Evolutionary conservation across 306 rosid genomes (phyloP).

Genomic region (Rosa lucieae): DNA sequence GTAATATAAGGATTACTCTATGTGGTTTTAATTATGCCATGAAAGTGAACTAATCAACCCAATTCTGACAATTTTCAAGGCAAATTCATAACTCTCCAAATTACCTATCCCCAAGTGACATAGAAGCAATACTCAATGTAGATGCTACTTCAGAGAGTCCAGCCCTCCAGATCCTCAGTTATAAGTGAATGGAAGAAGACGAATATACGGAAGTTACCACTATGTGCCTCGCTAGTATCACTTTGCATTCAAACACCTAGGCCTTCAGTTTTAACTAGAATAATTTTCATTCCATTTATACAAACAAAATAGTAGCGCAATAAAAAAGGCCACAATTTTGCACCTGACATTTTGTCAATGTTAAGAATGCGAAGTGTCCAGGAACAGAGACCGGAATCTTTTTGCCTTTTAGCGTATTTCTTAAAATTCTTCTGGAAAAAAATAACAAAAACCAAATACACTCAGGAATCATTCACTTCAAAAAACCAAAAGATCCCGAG

Average conservation of each 20-base stretch:
- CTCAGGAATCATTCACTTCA: background rate
- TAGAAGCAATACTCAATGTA: background rate
- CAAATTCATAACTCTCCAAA: background rate
- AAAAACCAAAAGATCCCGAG: background rate
- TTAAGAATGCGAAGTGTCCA: background rate
- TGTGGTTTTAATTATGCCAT: background rate
- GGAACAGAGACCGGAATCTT: slow-evolving; percentile 2
- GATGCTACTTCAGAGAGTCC: background rate
- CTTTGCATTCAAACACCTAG: background rate
- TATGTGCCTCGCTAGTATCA: background rate
- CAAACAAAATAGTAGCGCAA: background rate
- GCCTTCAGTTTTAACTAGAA: background rate
- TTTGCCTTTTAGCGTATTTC: background rate
- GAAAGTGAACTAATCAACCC: background rate
- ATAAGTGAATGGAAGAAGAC: background rate
- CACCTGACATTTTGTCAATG: slow-evolving; percentile 7
- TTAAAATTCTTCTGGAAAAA: slow-evolving; percentile 1
- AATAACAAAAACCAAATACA: background rate
- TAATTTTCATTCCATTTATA: background rate
- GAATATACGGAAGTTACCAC: background rate
- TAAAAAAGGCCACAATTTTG: background rate
- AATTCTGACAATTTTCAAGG: background rate
- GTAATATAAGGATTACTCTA: background rate
- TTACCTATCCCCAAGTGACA: background rate
- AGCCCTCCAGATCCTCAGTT: background rate